Base-by-base conservation (phyloP, 768 basidiomycete genomes). In the Auricularia sp. region DNA sequence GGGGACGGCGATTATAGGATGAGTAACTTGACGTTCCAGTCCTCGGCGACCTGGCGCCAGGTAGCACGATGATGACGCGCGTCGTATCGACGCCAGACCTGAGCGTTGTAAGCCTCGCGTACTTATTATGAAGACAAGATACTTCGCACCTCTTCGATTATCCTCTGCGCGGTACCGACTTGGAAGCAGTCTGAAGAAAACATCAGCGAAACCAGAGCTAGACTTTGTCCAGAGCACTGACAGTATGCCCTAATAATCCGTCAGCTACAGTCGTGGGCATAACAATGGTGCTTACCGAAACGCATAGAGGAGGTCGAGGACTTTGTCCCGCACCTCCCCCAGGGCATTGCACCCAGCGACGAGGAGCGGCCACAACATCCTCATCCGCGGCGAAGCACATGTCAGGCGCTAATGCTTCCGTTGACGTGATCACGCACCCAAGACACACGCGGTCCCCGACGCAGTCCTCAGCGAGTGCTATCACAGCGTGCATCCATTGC, bases 281-380 rank as follows among this genome's bases (percentile, higher is more conserved):
- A 13, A 51, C 47, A 21, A 29, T 29, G 29, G 29, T 29, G 29
- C 29, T 29, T 33, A 59, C 56, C 56, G 6, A 29, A 59, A 59
- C 29, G 24, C 34, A 33, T 35, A 13, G 24, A 59, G 10, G 24
- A 59, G 21, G 16, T 35, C 24, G 6, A 59, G 16, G 24, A 35
- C 24, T 1, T 24, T 11, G 13, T 29, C 11, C 8, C 56, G 56
- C 21, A 33, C 18, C 6, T 10, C 4, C 8, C 16, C 16, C 16
- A 61, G 21, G 13, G 61, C 64, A 62, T 61, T 35, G 47, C 64
- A 65, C 5, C 59, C 56, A 4, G 59, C 64, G 51, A 65, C 61
- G 39, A 62, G 54, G 3, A 62, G 34, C 24, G 64, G 64, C 56
- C 56, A 65, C 33, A 58, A 54, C 18, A 58, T 29, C 10, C 47